These are phyloP conservation scores for Fusarium buxicola DNA, from an alignment of 2,329 filamentous ascomycete genomes.

Conservation along the genomic window DNA sequence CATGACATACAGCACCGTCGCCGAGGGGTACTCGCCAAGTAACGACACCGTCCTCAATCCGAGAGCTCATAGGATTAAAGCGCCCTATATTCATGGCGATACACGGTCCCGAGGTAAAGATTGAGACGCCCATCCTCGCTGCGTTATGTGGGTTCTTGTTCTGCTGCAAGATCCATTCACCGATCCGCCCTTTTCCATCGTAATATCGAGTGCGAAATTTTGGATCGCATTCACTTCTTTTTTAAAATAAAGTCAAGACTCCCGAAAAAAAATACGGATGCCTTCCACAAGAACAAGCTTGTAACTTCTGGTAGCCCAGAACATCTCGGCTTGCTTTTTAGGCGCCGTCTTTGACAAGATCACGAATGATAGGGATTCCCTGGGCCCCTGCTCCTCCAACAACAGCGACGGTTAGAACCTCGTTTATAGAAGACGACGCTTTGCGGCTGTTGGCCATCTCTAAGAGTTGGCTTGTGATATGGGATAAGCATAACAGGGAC, in stretches of 20 bases:
- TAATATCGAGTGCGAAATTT: slow-evolving; percentile 62
- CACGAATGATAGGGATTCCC: slow-evolving; percentile 14
- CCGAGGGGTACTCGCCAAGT: slow-evolving; percentile 25
- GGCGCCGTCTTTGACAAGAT: slow-evolving; percentile 4
- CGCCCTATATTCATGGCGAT: slow-evolving; percentile 17
- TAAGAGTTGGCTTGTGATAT: too few species aligned
- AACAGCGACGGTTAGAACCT: slow-evolving; percentile 4
- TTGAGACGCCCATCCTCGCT: neutral
- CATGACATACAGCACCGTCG: slow-evolving; percentile 6
- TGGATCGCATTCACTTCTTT: slow-evolving; percentile 59
- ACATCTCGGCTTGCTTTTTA: slow-evolving; percentile 32
- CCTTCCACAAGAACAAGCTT: slow-evolving; percentile 21
- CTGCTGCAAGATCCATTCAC: slow-evolving; percentile 58
- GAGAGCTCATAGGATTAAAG: neutral
- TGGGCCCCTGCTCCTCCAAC: slow-evolving; percentile 25
- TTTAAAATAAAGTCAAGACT: slow-evolving; percentile 63
- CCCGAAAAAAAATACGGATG: slow-evolving; percentile 58
- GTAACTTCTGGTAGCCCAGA: slow-evolving; percentile 17
- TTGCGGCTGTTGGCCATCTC: too few species aligned
- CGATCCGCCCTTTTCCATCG: slow-evolving; percentile 59
- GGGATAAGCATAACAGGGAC: too few species aligned
- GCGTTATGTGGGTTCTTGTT: neutral
- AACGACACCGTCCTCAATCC: slow-evolving; percentile 8
- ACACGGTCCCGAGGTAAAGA: slow-evolving; percentile 27
- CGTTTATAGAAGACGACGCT: too few species aligned